These are phyloP conservation scores for Scutellaria galericulata DNA, from an alignment of 257 asterid species.

Conservation along the genomic window DNA sequence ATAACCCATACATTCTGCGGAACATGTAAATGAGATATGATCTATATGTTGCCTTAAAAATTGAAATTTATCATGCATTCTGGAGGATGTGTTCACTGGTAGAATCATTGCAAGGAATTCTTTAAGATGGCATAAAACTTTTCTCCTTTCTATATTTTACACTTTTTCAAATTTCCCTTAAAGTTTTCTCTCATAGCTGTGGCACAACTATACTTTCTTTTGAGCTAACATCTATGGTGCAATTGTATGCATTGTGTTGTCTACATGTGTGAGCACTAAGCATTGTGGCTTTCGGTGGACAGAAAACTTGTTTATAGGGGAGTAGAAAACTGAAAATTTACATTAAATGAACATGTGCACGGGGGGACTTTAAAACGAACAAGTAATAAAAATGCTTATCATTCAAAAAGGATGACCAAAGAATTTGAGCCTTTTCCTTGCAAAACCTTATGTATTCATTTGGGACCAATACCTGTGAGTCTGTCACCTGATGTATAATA, in stretches of 20 bases:
- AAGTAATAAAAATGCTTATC: neutral
- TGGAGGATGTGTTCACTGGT: neutral
- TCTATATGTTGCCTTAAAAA: neutral
- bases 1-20: neutral
- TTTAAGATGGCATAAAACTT: conserved; percentile 12
- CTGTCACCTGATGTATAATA: neutral
- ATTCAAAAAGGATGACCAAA: neutral
- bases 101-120: conserved; percentile 5
- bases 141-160: conserved; percentile 4
- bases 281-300: neutral
- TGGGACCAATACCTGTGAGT: neutral
- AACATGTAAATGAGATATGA: conserved; percentile 68
- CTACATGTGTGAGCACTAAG: neutral
- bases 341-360: neutral
- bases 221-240: conserved; percentile 5
- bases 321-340: neutral
- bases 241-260: conserved; percentile 25
- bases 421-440: neutral
- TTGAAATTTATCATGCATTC: conserved; percentile 6
- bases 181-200: conserved; percentile 4
- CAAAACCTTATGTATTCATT: neutral
- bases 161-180: neutral
- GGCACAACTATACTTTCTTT: conserved; percentile 3
- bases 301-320: neutral
- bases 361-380: neutral